phyloP scores from a whole-genome alignment of 2,329 filamentous ascomycete species.

The Aspergillus neotritici region DNA sequence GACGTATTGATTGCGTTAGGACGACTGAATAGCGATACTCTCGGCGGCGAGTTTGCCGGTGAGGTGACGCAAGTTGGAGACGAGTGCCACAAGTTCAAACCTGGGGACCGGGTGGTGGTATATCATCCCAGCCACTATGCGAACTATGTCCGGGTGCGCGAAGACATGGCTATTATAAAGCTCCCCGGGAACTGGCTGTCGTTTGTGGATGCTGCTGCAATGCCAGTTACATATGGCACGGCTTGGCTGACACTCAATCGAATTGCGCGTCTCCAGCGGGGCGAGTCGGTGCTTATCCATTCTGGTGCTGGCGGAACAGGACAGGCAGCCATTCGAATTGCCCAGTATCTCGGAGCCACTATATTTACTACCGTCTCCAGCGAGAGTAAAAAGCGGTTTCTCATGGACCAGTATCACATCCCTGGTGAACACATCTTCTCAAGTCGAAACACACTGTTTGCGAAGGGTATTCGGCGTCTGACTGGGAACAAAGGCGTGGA shows the following conservation, averaged over 20 bases:
- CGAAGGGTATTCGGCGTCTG: neutral
- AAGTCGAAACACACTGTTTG: constrained; percentile 2
- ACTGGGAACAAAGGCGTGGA: constrained; percentile 10
- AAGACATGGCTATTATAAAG: neutral
- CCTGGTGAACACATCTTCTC: constrained; percentile 11
- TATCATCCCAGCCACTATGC: constrained; percentile 22
- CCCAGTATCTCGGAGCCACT: constrained; percentile 9
- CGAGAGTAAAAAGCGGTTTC: constrained; percentile 8
- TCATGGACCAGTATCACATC: constrained; percentile 14
- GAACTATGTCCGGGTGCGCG: constrained; percentile 18
- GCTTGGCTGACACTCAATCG: constrained; percentile 15
- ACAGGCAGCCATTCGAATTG: constrained; percentile 11
- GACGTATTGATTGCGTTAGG: constrained; percentile 11
- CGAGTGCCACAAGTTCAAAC: neutral
- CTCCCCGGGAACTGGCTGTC: neutral
- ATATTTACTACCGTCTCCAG: constrained; percentile 10
- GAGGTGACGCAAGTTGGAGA: neutral
- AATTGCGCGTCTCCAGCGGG: constrained; percentile 11
- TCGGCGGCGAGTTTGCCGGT: neutral
- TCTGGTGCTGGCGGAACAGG: constrained; percentile 11
- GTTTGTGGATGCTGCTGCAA: neutral
- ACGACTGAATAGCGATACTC: neutral
- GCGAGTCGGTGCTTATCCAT: constrained; percentile 17
- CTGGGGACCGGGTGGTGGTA: constrained; percentile 31
- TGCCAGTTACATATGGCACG: constrained; percentile 9